These are phyloP conservation scores for Wickerhamiella bombiphila DNA, from an alignment of 805 yeast genomes.

Conservation along the genomic window DNA sequence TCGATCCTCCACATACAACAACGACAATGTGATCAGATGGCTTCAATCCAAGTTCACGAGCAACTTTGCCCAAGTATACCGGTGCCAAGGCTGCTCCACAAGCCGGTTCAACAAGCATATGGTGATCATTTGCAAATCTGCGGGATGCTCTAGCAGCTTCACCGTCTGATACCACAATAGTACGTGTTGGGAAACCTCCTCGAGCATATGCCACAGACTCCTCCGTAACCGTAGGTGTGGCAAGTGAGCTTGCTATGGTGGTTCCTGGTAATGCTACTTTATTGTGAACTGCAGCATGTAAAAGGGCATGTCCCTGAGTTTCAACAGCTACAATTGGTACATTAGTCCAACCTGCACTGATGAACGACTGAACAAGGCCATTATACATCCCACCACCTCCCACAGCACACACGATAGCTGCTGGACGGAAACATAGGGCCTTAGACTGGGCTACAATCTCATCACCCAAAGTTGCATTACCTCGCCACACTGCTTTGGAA, in stretches of 20 bases:
- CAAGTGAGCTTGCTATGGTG: conserved; percentile 46
- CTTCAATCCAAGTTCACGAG: not conserved
- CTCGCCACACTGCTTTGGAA: conserved; percentile 84
- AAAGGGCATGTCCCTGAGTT: conserved; percentile 43
- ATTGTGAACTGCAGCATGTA: conserved; percentile 26
- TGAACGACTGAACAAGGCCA: conserved; percentile 69
- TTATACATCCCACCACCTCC: conserved; percentile 91
- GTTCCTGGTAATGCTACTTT: conserved; percentile 27
- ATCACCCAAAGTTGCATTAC: conserved; percentile 86
- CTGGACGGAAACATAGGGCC: conserved; percentile 29
- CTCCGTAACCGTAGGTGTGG: conserved; percentile 39
- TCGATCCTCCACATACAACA: conserved; percentile 39
- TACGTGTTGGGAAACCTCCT: conserved; percentile 25
- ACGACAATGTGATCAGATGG: conserved; percentile 30
- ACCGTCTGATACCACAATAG: conserved; percentile 32
- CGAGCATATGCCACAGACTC: conserved; percentile 31
- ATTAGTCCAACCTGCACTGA: conserved; percentile 30
- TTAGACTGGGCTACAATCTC: conserved; percentile 64
- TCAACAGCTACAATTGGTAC: conserved; percentile 35
- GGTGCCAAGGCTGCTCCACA: conserved; percentile 52
- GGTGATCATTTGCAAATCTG: conserved; percentile 32
- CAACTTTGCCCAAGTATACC: conserved; percentile 11
- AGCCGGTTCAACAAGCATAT: conserved; percentile 47
- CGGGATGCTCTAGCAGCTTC: conserved; percentile 40
- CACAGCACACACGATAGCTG: conserved; percentile 74